Base-by-base conservation (phyloP, 2,329 filamentous ascomycete species). In the Stenocarpella maydis region DNA sequence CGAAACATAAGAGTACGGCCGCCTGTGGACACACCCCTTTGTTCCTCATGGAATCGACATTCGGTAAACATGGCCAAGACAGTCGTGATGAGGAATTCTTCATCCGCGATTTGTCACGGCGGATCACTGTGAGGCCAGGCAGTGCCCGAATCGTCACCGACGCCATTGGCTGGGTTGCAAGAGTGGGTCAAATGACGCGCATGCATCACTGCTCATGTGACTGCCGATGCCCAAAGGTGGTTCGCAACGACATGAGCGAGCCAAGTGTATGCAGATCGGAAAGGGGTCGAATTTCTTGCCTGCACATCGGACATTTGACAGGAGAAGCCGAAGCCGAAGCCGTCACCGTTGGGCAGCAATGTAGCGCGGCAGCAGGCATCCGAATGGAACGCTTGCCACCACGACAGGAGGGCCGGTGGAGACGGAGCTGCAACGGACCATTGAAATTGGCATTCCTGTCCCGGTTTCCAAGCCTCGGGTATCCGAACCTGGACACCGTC, bases 271-370 rank as follows among this genome's bases (percentile, higher is more conserved):
- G 41, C 41, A 34, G 26, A 4, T 41, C 41, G 19, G 41, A 34
- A 21, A 61, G 28, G 43, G 43, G 41, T 3, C n/a, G 19, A 24
- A 24, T 63, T 26, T 49, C 41, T 37, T 24, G 26, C 41, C 43
- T 63, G 43, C 43, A 37, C 26, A 24, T 37, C 43, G 58, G 58
- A 63, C 28, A 63, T 63, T 63, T 63, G 58, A 12, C 45, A 15
- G n/a, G n/a, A n/a, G n/a, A n/a, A n/a, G n/a, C 1, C 24, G 41
- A n/a, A n/a, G n/a, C n/a, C n/a, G 41, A 10, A n/a, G n/a, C 26
- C 47, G 43, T 47, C 58, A 43, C 21, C 28, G 43, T 63, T 63
- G 58, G 58, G 58, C 58, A 63, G 58, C 58, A 63, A 63, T 45
- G 58, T 49, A 28, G 19, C 43, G 58, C 58, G 14, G 58, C 58